Percentiles rank a stretch among this genome's conserved stretches.
These are phyloP conservation scores for Cadophora malorum DNA, from an alignment of 2,329 filamentous ascomycete genomes.

Conservation along the genomic window DNA sequence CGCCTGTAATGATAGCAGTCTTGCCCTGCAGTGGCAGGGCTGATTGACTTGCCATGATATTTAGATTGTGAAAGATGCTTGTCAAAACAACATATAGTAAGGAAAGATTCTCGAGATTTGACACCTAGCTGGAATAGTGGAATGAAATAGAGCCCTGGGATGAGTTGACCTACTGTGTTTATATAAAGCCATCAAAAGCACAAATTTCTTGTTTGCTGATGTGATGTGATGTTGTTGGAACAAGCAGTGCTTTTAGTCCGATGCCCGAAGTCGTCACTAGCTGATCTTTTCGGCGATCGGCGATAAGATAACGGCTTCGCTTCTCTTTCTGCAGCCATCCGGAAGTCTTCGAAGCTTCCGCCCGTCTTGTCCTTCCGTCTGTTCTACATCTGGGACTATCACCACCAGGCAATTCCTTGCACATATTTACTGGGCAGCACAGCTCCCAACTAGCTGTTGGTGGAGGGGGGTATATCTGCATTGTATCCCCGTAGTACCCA, in stretches of 20 bases:
- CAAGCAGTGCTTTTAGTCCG: conserved; percentile 4
- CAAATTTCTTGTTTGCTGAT: background rate
- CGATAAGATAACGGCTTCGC: background rate
- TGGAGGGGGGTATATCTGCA: conserved; percentile 1
- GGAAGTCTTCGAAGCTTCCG: conserved; percentile 11
- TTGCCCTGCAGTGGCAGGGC: conserved; percentile 25
- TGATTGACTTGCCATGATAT: background rate
- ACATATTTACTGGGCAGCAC: background rate
- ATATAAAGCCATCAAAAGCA: background rate
- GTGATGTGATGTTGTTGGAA: conserved; percentile 1
- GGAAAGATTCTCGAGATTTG: background rate
- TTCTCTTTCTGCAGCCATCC: conserved; percentile 15
- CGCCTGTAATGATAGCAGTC: conserved; percentile 32
- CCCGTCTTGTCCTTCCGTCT: background rate
- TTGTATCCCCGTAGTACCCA: background rate
- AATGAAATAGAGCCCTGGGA: background rate
- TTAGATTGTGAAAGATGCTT: background rate
- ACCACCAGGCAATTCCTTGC: background rate
- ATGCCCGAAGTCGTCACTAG: background rate
- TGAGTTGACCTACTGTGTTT: background rate
- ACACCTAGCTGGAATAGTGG: background rate
- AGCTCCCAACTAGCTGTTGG: background rate
- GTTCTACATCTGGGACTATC: background rate
- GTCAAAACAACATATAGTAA: background rate
- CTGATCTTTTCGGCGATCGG: conserved; percentile 3